phyloP scores from a whole-genome alignment of 2,329 filamentous ascomycete genomes.

The Neonectria faginata region DNA sequence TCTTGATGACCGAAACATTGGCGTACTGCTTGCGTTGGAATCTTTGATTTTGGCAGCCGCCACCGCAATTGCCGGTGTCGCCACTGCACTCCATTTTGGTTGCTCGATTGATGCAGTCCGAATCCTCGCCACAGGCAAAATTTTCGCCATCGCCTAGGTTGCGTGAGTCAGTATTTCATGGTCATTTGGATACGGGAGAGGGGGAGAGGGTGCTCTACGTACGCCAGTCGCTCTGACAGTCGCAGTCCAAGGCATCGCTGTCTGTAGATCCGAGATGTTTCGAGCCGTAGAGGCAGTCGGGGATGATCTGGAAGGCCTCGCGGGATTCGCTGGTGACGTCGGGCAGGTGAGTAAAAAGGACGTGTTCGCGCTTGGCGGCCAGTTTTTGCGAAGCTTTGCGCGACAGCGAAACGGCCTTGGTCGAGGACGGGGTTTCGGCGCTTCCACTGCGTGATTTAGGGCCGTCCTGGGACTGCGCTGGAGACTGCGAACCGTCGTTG shows the following conservation, averaged over 20 bases:
- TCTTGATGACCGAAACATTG: slow-evolving; percentile 93
- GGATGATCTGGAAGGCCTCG: slow-evolving; percentile 81
- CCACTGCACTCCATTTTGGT: slow-evolving; percentile 96
- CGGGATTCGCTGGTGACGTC: slow-evolving; percentile 83
- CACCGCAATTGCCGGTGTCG: slow-evolving; percentile 84
- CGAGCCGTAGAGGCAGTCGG: slow-evolving; percentile 89
- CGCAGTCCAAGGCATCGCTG: slow-evolving; percentile 90
- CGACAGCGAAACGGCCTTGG: slow-evolving; percentile 75
- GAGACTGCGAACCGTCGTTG: slow-evolving; percentile 48
- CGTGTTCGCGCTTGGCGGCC: slow-evolving; percentile 69
- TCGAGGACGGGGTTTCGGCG: slow-evolving; percentile 60
- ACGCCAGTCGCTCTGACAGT: slow-evolving; percentile 96
- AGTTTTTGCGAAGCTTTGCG: slow-evolving; percentile 79
- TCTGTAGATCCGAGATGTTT: slow-evolving; percentile 93
- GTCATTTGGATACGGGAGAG: not conserved
- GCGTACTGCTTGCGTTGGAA: slow-evolving; percentile 93
- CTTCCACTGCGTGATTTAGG: slow-evolving; percentile 61
- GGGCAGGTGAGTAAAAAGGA: slow-evolving; percentile 78
- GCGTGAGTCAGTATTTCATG: slow-evolving; percentile 28
- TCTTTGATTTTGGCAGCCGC: slow-evolving; percentile 91
- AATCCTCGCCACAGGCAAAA: slow-evolving; percentile 92
- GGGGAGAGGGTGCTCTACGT: slow-evolving; percentile 58
- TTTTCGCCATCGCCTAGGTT: slow-evolving; percentile 72
- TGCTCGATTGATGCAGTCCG: slow-evolving; percentile 97
- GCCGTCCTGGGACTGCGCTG: slow-evolving; percentile 59